phyloP scores from a whole-genome alignment of 164 flowering plant species.

The Liquidambar formosana region DNA sequence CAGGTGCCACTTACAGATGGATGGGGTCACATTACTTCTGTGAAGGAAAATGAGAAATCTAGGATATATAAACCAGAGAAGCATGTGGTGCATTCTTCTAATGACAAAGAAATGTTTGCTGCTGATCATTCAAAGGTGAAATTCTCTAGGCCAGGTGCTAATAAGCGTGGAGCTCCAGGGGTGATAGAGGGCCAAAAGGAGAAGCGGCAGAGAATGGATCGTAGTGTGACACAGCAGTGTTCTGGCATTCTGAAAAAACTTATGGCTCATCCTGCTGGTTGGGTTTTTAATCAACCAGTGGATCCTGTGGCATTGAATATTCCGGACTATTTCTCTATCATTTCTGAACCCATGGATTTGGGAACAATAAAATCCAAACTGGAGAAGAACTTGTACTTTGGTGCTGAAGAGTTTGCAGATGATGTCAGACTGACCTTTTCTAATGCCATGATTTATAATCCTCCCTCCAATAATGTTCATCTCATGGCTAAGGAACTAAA shows the following conservation, averaged over 20 bases:
- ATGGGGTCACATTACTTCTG: background rate
- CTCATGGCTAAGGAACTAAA: constrained; percentile 49
- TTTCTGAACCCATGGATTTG: constrained; percentile 82
- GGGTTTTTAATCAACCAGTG: constrained; percentile 68
- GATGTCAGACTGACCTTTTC: constrained; percentile 83
- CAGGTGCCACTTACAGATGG: background rate
- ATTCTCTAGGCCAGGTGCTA: constrained; percentile 5
- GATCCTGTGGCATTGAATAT: constrained; percentile 64
- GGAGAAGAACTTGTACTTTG: constrained; percentile 40
- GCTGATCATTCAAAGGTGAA: background rate
- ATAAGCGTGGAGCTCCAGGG: constrained; percentile 40
- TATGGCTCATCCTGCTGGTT: constrained; percentile 49
- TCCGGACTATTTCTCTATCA: constrained; percentile 76
- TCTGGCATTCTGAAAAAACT: constrained; percentile 48
- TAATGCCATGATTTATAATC: constrained; percentile 85
- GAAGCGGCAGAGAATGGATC: constrained; percentile 63
- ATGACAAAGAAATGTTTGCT: background rate
- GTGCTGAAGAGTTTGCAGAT: constrained; percentile 60
- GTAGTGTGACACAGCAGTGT: constrained; percentile 44
- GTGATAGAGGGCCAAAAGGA: constrained; percentile 27
- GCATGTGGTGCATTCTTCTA: background rate
- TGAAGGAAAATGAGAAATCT: background rate
- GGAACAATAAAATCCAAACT: constrained; percentile 73
- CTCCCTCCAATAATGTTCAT: constrained; percentile 61
- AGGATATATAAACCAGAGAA: background rate